phyloP scores from a whole-genome alignment of 352 stramenopile species.

The Globisporangium heterothallicum region DNA sequence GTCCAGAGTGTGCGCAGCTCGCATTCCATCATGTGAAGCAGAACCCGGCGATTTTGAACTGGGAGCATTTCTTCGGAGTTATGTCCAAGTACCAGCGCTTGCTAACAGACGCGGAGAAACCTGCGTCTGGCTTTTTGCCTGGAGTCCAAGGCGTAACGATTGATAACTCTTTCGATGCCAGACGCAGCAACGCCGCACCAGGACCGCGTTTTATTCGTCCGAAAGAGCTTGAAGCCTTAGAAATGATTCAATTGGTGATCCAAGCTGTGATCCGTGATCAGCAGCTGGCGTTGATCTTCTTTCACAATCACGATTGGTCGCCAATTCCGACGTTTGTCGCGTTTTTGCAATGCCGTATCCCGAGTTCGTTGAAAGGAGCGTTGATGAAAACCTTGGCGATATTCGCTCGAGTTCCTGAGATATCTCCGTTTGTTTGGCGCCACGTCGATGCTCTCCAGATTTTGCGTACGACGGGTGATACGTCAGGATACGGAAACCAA shows the following conservation, averaged over 20 bases:
- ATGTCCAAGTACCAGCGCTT: constrained; percentile 84
- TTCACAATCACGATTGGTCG: constrained; percentile 84
- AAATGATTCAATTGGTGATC: constrained; percentile 76
- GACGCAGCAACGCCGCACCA: constrained; percentile 20
- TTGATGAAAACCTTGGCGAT: constrained; percentile 82
- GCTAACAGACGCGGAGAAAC: constrained; percentile 67
- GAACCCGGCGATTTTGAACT: constrained; percentile 71
- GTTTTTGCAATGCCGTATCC: constrained; percentile 79
- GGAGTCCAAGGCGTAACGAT: constrained; percentile 11
- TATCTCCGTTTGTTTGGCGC: constrained; percentile 80
- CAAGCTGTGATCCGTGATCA: constrained; percentile 69
- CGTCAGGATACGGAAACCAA: constrained; percentile 53
- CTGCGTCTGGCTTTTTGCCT: constrained; percentile 27
- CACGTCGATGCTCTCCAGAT: constrained; percentile 83
- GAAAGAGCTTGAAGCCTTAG: constrained; percentile 76
- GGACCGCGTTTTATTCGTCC: constrained; percentile 70
- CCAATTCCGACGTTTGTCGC: constrained; percentile 78
- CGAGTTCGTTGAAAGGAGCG: constrained; percentile 76
- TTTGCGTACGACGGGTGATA: constrained; percentile 64
- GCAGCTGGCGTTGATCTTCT: constrained; percentile 76
- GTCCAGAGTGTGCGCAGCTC: constrained; percentile 62
- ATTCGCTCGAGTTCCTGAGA: constrained; percentile 72
- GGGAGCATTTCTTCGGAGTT: constrained; percentile 81
- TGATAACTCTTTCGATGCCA: constrained; percentile 8
- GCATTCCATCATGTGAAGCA: constrained; percentile 86